Conservation (phyloP, 202 grass and related monocot species). For the Musa balbisiana region DNA sequence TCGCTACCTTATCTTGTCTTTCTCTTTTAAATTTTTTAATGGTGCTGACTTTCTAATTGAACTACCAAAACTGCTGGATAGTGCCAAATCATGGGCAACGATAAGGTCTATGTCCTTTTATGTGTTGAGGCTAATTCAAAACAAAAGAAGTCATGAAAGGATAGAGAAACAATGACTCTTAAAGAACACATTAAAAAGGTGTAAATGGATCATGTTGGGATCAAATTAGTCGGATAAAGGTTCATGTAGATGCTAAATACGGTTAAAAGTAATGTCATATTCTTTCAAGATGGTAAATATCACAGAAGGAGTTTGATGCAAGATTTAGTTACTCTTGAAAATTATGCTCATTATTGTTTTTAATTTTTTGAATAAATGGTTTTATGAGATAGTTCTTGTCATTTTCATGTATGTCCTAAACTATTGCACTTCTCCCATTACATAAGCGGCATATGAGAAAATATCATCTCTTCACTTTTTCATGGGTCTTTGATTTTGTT, state of each 20-base stretch:
- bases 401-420: background rate
- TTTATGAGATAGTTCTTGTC: background rate
- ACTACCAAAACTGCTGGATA: too few relatives aligned
- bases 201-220: too few relatives aligned
- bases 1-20: too few relatives aligned
- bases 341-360: conserved; percentile 3
- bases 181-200: too few relatives aligned
- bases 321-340: conserved; percentile 23
- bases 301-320: conserved; percentile 78
- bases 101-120: too few relatives aligned
- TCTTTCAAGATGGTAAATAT: conserved; percentile 97
- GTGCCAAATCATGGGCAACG: too few relatives aligned
- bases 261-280: conserved; percentile 72
- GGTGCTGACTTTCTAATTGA: too few relatives aligned
- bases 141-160: too few relatives aligned
- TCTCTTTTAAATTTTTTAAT: too few relatives aligned
- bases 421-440: background rate
- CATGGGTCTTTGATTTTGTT: background rate
- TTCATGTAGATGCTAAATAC: conserved; percentile 72
- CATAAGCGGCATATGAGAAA: background rate
- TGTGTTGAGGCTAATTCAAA: too few relatives aligned
- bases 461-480: background rate
- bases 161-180: too few relatives aligned
- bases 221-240: too few relatives aligned
- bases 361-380: background rate